These are phyloP conservation scores for Phytophthora capsici DNA, from an alignment of 352 stramenopile genomes.

Conservation along the genomic window DNA sequence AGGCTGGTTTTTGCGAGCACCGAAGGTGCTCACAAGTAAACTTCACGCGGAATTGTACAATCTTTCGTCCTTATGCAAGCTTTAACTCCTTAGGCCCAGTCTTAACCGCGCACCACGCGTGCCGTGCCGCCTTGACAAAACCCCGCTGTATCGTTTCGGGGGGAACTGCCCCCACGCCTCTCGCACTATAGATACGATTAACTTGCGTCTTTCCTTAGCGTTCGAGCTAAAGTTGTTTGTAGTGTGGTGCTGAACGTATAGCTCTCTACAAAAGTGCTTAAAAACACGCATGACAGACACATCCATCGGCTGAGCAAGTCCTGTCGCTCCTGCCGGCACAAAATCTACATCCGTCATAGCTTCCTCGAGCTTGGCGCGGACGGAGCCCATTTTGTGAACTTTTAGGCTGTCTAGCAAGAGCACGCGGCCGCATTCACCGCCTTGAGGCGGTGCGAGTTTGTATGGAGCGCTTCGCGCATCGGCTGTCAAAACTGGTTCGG, in stretches of 20 bases:
- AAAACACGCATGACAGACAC: not conserved
- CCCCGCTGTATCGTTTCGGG: not conserved
- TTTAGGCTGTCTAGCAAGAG: not conserved
- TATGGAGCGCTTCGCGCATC: too few relatives aligned
- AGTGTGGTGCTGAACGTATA: not conserved
- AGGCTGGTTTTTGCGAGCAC: too few relatives aligned
- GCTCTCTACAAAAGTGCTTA: not conserved
- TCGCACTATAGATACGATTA: not conserved
- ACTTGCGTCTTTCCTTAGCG: not conserved
- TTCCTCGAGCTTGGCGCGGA: not conserved
- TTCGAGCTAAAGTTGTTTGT: not conserved
- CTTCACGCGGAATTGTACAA: too few relatives aligned
- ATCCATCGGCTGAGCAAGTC: not conserved
- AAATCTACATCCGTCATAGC: constrained; percentile 5
- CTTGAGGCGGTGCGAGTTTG: too few relatives aligned
- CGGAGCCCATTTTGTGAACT: constrained; percentile 2
- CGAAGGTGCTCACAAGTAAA: too few relatives aligned
- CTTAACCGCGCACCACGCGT: too few relatives aligned
- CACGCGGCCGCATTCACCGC: too few relatives aligned
- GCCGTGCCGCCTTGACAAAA: not conserved
- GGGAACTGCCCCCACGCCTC: not conserved
- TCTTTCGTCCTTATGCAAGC: too few relatives aligned
- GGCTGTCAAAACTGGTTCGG: too few relatives aligned
- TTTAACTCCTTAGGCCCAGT: too few relatives aligned
- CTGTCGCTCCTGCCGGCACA: not conserved